Percentiles rank a stretch among this genome's conserved stretches.
These are phyloP conservation scores for Lasiosphaeria ovina DNA, from an alignment of 495 filamentous ascomycete genomes.

Conservation along the genomic window DNA sequence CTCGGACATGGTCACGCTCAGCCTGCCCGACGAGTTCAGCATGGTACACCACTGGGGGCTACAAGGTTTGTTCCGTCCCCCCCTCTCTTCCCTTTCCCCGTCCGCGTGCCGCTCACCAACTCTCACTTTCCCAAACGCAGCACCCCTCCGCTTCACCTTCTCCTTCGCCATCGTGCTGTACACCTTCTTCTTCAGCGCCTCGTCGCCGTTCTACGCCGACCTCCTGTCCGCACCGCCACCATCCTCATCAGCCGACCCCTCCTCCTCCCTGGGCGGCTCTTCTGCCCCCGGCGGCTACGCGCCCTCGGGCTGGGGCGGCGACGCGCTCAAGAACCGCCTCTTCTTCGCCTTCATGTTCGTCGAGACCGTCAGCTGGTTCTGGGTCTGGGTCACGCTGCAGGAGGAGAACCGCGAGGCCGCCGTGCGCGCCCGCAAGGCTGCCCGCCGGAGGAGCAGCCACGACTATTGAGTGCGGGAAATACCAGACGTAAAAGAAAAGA, in stretches of 20 bases:
- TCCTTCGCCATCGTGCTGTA: constrained; percentile 67
- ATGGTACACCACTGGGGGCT: constrained; percentile 63
- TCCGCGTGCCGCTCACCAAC: neutral
- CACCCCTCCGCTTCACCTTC: constrained; percentile 62
- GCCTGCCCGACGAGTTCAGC: constrained; percentile 67
- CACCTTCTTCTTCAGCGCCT: constrained; percentile 56
- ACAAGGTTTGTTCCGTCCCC: constrained; percentile 39
- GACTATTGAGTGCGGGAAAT: constrained; percentile 1
- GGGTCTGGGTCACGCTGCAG: constrained; percentile 62
- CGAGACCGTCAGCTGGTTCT: constrained; percentile 86
- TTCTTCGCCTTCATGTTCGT: constrained; percentile 82
- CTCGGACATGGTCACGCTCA: constrained; percentile 70
- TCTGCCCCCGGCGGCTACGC: constrained; percentile 25
- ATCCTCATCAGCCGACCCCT: constrained; percentile 25
- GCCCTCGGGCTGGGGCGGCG: constrained; percentile 41
- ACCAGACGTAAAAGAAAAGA: neutral
- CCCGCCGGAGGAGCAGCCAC: constrained; percentile 22
- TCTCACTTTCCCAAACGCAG: constrained; percentile 24
- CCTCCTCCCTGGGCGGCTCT: constrained; percentile 9
- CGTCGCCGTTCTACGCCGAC: constrained; percentile 35
- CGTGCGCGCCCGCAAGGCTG: constrained; percentile 24
- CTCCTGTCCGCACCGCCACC: neutral
- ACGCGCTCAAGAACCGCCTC: constrained; percentile 70
- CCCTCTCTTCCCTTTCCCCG: neutral
- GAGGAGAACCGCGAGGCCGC: constrained; percentile 47